Evolutionary conservation across 768 basidiomycete genomes (phyloP).

Genomic region (Bullera alba): DNA sequence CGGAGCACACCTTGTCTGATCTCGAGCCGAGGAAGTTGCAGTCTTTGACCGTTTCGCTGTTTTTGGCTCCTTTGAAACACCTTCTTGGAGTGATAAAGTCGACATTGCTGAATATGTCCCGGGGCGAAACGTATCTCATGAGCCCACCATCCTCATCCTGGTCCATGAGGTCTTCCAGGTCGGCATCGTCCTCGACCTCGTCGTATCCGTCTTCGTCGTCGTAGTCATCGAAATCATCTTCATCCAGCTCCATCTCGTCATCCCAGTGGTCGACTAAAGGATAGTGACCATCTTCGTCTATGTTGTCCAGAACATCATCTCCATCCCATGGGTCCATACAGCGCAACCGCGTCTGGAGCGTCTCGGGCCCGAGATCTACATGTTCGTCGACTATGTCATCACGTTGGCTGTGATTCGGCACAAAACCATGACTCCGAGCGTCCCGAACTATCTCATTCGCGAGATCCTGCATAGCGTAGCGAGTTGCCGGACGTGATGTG

Average conservation of each 20-base stretch:
- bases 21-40: conserved; percentile 76
- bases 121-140: neutral
- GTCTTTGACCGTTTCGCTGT: conserved; percentile 79
- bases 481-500: too few relatives aligned
- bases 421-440: neutral
- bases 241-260: conserved; percentile 11
- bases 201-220: conserved; percentile 8
- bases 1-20: conserved; percentile 72
- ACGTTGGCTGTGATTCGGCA: too few relatives aligned
- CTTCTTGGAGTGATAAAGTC: conserved; percentile 56
- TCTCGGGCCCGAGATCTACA: too few relatives aligned
- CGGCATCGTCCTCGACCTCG: conserved; percentile 14
- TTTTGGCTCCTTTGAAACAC: conserved; percentile 64
- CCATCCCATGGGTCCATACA: conserved; percentile 4
- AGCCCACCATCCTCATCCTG: conserved; percentile 6
- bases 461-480: too few relatives aligned
- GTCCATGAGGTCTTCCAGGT: conserved; percentile 18
- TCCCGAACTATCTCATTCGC: neutral
- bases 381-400: too few relatives aligned
- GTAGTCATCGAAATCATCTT: conserved; percentile 6
- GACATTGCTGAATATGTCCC: conserved; percentile 47
- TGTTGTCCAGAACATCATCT: conserved; percentile 2
- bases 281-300: conserved; percentile 2
- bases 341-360: too few relatives aligned
- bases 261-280: conserved; percentile 11